phyloP scores from a whole-genome alignment of 2,329 filamentous ascomycete genomes.

The Helminthosporium solani region DNA sequence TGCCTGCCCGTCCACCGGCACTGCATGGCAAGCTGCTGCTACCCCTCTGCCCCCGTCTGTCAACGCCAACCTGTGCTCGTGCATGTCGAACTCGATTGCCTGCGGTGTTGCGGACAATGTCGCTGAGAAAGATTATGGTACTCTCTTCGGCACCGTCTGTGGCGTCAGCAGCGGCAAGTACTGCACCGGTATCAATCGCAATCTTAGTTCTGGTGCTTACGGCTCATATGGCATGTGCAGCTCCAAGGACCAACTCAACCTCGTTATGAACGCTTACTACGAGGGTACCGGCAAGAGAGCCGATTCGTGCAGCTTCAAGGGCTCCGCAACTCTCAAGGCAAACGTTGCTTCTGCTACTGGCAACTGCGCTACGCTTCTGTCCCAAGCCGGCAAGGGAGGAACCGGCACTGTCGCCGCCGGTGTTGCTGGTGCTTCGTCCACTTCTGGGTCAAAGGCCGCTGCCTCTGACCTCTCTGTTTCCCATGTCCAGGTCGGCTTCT shows the following conservation, averaged over 20 bases:
- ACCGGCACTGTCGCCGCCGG: conserved; percentile 55
- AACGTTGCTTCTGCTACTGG: conserved; percentile 48
- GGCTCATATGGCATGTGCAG: conserved; percentile 79
- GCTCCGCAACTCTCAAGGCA: conserved; percentile 60
- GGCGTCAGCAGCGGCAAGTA: conserved; percentile 53
- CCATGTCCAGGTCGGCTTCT: conserved; percentile 46
- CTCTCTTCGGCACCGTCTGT: conserved; percentile 75
- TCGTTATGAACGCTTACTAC: conserved; percentile 69
- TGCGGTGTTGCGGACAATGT: conserved; percentile 66
- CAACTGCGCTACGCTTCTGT: conserved; percentile 60
- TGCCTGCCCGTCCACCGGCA: conserved; percentile 67
- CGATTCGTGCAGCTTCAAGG: conserved; percentile 70
- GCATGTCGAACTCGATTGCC: conserved; percentile 74
- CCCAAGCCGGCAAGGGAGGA: conserved; percentile 63
- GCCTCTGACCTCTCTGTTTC: conserved; percentile 49
- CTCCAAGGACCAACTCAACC: conserved; percentile 68
- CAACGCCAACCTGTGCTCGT: conserved; percentile 75
- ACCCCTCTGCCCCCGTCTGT: conserved; percentile 76
- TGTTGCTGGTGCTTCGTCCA: conserved; percentile 16
- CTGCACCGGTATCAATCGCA: conserved; percentile 68
- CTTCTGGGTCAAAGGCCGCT: conserved; percentile 21
- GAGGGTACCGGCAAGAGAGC: conserved; percentile 51
- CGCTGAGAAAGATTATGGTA: conserved; percentile 59
- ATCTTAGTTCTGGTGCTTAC: conserved; percentile 70
- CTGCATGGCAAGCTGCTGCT: conserved; percentile 67